Base-by-base conservation (phyloP, 495 filamentous ascomycete species). In the Hypoxylon trugodes region DNA sequence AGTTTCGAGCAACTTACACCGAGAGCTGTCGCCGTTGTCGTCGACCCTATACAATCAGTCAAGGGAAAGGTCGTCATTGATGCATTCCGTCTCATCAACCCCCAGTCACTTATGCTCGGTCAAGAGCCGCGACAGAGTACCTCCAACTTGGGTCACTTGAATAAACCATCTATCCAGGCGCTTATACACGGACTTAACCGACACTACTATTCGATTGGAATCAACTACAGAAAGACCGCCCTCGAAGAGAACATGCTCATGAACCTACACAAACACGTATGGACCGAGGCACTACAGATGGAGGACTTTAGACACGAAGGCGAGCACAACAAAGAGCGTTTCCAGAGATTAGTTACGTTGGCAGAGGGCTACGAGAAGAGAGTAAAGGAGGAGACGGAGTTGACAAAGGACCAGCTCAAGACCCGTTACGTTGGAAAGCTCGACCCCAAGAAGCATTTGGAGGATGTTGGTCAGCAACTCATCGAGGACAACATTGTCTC, bases 11-110 rank as follows among this genome's bases (percentile, higher is more conserved):
- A 97, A 75, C 87, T 98, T 40, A 97, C 90, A 0, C 91, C 96
- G 35, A 90, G 95, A 71, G 92, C 95, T 45, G 95, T 98, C 59
- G 95, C 95, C 57, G 95, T 98, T 48, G 95, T 98, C 68, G 91
- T 98, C 59, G 95, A 98, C 67, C 95, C 95, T 35, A 98, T 98
- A 68, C 95, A 98, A 79, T 97, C 94, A 50, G 95, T 98, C 68
- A 98, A 98, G 78, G 95, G 95, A 74, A 98, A 98, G 74, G 95
- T 98, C 69, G 95, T 98, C 61, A 98, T 98, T 65, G 95, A 98
- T 74, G 95, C 95, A 26, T 98, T 98, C 87, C 94, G 95, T 46
- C 87, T 97, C 49, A 98, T 98, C 80, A 96, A 97, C 80, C 96
- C 96, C 33, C 95, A 98, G 77, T 91, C 92, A n/a, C 84, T 98